Evolutionary conservation across 331 rosid genomes (phyloP).

Genomic region (Telfairia occidentalis): DNA sequence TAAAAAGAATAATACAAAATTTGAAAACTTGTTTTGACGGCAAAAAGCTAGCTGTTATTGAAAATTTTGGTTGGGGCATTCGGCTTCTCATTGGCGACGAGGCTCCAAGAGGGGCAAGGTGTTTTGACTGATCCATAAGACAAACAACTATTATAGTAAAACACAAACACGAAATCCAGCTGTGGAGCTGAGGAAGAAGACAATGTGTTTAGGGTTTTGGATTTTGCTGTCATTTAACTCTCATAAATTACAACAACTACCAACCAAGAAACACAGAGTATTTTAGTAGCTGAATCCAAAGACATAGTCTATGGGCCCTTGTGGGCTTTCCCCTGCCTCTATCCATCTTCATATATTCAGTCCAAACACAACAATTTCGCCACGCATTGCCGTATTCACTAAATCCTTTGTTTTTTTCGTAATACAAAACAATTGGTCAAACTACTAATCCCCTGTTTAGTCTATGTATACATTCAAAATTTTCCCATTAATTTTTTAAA

Average conservation of each 20-base stretch:
- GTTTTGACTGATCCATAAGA: not conserved
- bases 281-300: conserved; percentile 1
- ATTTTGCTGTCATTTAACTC: not conserved
- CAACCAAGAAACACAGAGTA: not conserved
- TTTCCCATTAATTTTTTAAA: too few relatives aligned
- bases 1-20: too few relatives aligned
- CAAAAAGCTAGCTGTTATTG: not conserved
- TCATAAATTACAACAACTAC: not conserved
- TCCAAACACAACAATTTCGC: not conserved
- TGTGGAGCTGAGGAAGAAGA: not conserved
- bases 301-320: not conserved
- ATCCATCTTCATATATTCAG: not conserved
- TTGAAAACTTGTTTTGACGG: too few relatives aligned
- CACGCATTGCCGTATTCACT: not conserved
- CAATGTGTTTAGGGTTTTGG: not conserved
- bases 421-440: too few relatives aligned
- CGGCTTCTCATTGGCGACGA: not conserved
- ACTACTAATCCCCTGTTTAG: too few relatives aligned
- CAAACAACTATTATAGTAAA: not conserved
- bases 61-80: not conserved
- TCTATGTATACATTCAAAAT: too few relatives aligned
- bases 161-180: not conserved
- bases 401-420: not conserved
- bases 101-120: not conserved
- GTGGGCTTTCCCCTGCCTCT: not conserved